These are phyloP conservation scores for Dillenia suffruticosa DNA, from an alignment of 164 flowering plant genomes.

Conservation along the genomic window DNA sequence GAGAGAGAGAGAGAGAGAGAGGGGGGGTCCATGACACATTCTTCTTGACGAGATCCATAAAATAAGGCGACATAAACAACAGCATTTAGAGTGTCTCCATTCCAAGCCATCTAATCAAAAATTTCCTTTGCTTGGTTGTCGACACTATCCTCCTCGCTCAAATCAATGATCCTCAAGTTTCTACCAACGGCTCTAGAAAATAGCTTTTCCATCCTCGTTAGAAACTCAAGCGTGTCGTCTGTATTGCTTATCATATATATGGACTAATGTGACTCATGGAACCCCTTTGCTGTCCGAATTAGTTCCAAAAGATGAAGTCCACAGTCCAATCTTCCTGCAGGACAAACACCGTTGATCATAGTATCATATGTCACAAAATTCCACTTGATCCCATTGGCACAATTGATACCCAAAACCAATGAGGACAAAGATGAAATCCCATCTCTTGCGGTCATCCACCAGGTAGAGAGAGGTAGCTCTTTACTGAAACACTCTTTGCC, in stretches of 20 bases:
- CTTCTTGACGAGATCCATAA: slow-evolving; percentile 34
- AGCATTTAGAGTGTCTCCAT: slow-evolving; percentile 58
- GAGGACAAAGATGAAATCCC: too few relatives aligned
- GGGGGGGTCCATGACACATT: too few relatives aligned
- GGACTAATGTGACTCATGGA: slow-evolving; percentile 43
- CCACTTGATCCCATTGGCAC: slow-evolving; percentile 32
- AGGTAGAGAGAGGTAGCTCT: too few relatives aligned
- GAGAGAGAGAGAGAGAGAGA: too few relatives aligned
- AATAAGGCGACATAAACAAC: slow-evolving; percentile 51
- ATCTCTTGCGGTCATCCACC: too few relatives aligned
- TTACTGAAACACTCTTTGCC: too few relatives aligned
- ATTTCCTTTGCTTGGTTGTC: slow-evolving; percentile 44
- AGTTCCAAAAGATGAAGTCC: slow-evolving; percentile 59
- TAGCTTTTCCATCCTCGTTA: slow-evolving; percentile 40
- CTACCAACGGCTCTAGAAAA: slow-evolving; percentile 62
- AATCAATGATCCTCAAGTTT: slow-evolving; percentile 43
- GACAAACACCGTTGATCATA: slow-evolving; percentile 59
- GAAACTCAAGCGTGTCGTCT: slow-evolving; percentile 51
- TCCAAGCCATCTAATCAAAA: slow-evolving; percentile 47
- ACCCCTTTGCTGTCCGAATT: slow-evolving; percentile 51
- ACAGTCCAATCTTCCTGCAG: slow-evolving; percentile 47
- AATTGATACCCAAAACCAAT: too few relatives aligned
- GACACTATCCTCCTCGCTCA: slow-evolving; percentile 39
- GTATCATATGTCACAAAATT: slow-evolving; percentile 56
- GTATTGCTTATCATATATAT: slow-evolving; percentile 54